Percentiles rank a stretch among this genome's conserved stretches.
Conservation (phyloP, 225 moss, liverwort and hornwort genomes). For the Pleurozium schreberi region DNA sequence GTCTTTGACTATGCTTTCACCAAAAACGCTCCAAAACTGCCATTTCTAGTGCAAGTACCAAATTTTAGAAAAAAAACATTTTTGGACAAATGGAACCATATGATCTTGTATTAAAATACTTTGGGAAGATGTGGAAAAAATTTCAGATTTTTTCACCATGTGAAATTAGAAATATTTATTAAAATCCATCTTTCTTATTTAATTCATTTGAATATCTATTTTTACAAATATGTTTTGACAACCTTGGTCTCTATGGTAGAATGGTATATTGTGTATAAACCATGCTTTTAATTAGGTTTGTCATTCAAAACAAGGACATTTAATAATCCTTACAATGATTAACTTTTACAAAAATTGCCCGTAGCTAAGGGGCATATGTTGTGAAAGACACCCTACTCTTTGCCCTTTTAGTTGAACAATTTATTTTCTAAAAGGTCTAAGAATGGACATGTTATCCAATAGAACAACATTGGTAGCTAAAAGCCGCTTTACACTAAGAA, state of each 20-base stretch:
- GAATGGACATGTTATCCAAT: fast-evolving
- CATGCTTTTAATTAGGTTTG: fast-evolving
- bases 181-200: not conserved
- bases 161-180: fast-evolving
- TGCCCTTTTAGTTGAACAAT: fast-evolving
- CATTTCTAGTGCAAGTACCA: no score
- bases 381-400: fast-evolving
- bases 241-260: fast-evolving
- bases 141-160: no score
- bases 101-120: no score
- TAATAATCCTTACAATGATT: not conserved
- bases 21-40: no score
- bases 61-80: no score
- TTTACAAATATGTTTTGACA: fast-evolving
- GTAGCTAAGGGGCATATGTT: fast-evolving
- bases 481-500: fast-evolving
- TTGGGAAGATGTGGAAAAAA: no score
- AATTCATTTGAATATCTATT: not conserved
- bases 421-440: not conserved
- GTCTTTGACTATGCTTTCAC: no score
- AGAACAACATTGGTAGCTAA: not conserved
- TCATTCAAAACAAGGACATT: fast-evolving
- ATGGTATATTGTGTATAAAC: fast-evolving
- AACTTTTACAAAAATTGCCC: fast-evolving
- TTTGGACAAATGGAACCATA: no score